Conservation (phyloP, 2,329 filamentous ascomycete genomes). For the Aspergillus fructus region DNA sequence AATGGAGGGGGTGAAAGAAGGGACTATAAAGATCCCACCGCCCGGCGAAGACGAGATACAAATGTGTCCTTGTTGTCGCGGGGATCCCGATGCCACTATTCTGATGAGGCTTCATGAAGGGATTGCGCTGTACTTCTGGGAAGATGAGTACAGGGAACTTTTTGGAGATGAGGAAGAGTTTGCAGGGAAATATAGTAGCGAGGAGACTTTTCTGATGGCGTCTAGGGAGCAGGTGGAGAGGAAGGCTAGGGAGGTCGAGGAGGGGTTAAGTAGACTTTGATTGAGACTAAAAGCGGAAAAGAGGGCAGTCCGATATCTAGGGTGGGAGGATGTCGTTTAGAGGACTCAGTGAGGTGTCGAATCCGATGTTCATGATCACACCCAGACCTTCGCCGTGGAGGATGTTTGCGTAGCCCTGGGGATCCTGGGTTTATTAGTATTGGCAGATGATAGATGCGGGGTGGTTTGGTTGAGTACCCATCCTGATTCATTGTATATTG, state of each 20-base stretch:
- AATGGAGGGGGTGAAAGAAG: not conserved
- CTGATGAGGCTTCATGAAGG: slow-evolving; percentile 10
- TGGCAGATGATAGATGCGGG: too few species aligned
- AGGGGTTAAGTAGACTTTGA: not conserved
- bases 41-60: not conserved
- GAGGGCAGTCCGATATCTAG: too few species aligned
- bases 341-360: too few species aligned
- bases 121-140: slow-evolving; percentile 17
- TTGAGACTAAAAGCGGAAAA: too few species aligned
- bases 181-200: not conserved
- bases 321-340: too few species aligned
- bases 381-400: too few species aligned
- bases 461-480: too few species aligned
- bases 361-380: too few species aligned
- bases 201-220: slow-evolving; percentile 1
- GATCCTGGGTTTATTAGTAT: too few species aligned
- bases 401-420: too few species aligned
- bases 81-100: slow-evolving; percentile 20
- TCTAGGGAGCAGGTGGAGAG: slow-evolving; percentile 7
- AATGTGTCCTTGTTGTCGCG: slow-evolving; percentile 20
- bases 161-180: slow-evolving; percentile 15
- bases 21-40: slow-evolving; percentile 6
- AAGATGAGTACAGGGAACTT: slow-evolving; percentile 14
- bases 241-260: not conserved
- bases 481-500: too few species aligned